Base-by-base conservation (phyloP, 179 eudicot species). In the Sideroxylon spinosum region DNA sequence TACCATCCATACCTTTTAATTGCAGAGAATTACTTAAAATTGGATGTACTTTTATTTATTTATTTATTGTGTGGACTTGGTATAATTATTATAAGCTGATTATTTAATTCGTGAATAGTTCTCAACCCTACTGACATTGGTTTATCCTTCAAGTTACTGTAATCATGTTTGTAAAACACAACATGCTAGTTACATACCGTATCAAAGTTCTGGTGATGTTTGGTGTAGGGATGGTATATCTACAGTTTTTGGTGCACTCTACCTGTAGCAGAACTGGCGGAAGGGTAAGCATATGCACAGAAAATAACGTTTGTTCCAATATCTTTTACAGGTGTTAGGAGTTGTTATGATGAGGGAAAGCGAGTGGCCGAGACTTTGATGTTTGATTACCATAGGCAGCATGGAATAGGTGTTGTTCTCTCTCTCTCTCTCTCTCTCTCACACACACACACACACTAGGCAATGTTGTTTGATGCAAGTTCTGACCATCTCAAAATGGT, bases 271-370 rank as follows among this genome's bases (percentile, higher is more conserved):
- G 44, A 37, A 25, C 67, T 63, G 25, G 16, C 32, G 2, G 32
- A 9, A 32, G 25, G 25, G 14, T 25, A 25, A 29, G 20, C 13
- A 66, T 44, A 73, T 73, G 17, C 68, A 62, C 11, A 7, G 4
- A 1, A 16, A 49, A 65, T 78, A 25, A 62, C 14, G 55, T 29
- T 59, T 0, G 37, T 46, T n/a, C 11, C 17, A 9, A 6, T 76
- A 49, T 14, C 60, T 71, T 46, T 22, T 85, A 73, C 87, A 94
- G 98, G 98, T 71, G 98, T 94, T 74, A 80, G 98, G 86, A 94
- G 98, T 74, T 94, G 98, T 79, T 94, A 94, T 83, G 98, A 94
- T 76, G 98, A 92, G 86, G 98, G 98, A 79, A 94, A 94, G 80
- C 88, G 97, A 71, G 98, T 91, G 32, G 98, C 98, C 17, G 98